These are phyloP conservation scores for Domatiomyces catenatus DNA, from an alignment of 2,329 filamentous ascomycete species.

Conservation along the genomic window DNA sequence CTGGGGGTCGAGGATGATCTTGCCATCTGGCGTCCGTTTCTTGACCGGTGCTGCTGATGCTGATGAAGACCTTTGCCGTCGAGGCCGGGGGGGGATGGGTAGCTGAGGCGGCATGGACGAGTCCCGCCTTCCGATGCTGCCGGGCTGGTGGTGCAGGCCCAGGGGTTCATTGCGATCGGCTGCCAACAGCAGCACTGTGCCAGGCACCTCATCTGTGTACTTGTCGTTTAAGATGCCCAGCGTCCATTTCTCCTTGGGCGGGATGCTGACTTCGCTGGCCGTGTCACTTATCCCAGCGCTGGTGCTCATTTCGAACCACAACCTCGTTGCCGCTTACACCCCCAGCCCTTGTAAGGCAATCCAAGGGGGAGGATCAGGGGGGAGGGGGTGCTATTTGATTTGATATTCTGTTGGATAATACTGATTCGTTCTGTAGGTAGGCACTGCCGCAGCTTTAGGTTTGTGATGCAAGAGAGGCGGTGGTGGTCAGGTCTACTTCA, in stretches of 20 bases:
- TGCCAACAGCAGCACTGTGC: conserved; percentile 46
- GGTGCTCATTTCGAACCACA: background rate
- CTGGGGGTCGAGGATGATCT: conserved; percentile 78
- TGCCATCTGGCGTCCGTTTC: conserved; percentile 68
- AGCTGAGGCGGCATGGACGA: conserved; percentile 36
- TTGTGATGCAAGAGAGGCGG: background rate
- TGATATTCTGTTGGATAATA: background rate
- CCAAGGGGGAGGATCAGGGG: too few relatives aligned
- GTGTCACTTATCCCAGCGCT: background rate
- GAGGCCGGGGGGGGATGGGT: conserved; percentile 5
- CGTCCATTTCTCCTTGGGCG: conserved; percentile 32
- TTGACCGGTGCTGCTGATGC: conserved; percentile 25
- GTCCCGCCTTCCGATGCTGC: conserved; percentile 16
- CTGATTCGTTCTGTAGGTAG: background rate
- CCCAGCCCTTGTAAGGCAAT: background rate
- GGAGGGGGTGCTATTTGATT: background rate
- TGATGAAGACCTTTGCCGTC: conserved; percentile 1
- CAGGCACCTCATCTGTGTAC: conserved; percentile 73
- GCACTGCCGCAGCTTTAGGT: background rate
- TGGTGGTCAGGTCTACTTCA: background rate
- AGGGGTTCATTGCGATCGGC: conserved; percentile 47
- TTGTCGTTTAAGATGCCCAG: conserved; percentile 74
- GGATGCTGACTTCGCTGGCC: background rate
- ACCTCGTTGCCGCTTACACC: background rate
- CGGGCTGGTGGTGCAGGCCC: conserved; percentile 44